Evolutionary conservation across 345 rosid species (phyloP).

Genomic region (Erucastrum elatum): DNA sequence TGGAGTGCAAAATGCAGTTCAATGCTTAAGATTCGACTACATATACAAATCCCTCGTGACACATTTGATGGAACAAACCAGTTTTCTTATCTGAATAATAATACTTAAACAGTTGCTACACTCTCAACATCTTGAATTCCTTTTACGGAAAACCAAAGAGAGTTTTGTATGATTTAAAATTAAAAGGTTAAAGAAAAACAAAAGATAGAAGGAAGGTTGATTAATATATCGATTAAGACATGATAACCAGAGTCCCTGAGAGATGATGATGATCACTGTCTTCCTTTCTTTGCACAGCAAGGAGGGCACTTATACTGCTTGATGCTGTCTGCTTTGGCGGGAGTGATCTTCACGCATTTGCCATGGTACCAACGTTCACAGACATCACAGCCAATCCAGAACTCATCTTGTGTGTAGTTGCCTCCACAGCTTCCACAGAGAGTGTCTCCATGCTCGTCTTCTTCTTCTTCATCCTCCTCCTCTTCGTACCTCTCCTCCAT

Average conservation of each 20-base stretch:
- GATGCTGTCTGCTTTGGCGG: constrained; percentile 77
- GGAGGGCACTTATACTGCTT: constrained; percentile 88
- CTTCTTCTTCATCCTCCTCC: constrained; percentile 66
- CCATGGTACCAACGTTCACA: constrained; percentile 92
- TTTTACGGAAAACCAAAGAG: constrained; percentile 31
- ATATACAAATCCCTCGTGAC: constrained; percentile 28
- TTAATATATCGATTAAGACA: constrained; percentile 34
- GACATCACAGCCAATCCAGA: constrained; percentile 85
- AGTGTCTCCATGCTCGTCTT: constrained; percentile 76
- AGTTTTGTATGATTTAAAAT: constrained; percentile 35
- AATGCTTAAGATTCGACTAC: constrained; percentile 25
- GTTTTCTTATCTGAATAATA: constrained; percentile 28
- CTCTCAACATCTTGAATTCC: constrained; percentile 35
- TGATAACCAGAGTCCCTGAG: constrained; percentile 26
- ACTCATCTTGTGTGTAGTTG: constrained; percentile 72
- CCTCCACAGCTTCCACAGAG: constrained; percentile 79
- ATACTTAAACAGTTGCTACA: constrained; percentile 32
- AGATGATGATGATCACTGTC: constrained; percentile 40
- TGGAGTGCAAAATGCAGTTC: neutral
- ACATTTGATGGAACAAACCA: constrained; percentile 28
- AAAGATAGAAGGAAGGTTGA: constrained; percentile 15
- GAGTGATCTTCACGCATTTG: constrained; percentile 82
- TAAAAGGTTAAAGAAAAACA: constrained; percentile 16
- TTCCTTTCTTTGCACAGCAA: constrained; percentile 76
- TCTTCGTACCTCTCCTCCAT: constrained; percentile 56